Conservation (phyloP, 2,329 filamentous ascomycete genomes). For the Penicillium sp. region DNA sequence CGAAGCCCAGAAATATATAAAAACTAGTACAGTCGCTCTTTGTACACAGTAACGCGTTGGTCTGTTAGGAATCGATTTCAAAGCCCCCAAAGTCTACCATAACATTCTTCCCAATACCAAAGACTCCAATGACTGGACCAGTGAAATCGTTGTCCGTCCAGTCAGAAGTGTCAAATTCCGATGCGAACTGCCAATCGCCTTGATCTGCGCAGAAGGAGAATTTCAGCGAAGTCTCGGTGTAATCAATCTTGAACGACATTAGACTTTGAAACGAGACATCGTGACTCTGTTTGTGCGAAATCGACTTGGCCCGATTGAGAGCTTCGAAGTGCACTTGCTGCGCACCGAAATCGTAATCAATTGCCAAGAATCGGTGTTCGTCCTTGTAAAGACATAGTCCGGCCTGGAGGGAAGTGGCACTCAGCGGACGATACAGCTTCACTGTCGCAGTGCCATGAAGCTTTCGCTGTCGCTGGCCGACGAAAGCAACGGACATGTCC, state of each 20-base stretch:
- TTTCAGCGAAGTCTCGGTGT: background rate
- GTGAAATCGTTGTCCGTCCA: slow-evolving; percentile 7
- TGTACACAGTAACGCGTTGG: no score
- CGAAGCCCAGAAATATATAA: slow-evolving; percentile 13
- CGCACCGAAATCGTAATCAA: background rate
- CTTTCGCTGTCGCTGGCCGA: slow-evolving; percentile 7
- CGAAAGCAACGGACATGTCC: background rate
- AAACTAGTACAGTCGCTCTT: no score
- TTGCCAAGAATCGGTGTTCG: slow-evolving; percentile 8
- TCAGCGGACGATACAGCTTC: background rate
- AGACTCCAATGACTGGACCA: slow-evolving; percentile 6
- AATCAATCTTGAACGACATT: slow-evolving; percentile 1
- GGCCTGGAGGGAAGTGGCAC: background rate
- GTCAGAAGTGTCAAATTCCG: background rate
- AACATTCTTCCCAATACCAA: slow-evolving; percentile 2
- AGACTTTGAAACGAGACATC: background rate
- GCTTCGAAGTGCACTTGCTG: background rate
- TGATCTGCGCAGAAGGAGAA: background rate
- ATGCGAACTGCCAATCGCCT: background rate
- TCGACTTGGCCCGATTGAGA: slow-evolving; percentile 1
- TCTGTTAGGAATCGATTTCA: background rate
- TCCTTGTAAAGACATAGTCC: slow-evolving; percentile 11
- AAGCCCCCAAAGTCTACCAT: slow-evolving; percentile 3
- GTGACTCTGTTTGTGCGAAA: background rate
- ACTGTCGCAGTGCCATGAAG: background rate